phyloP scores from a whole-genome alignment of 148 eudicot genomes.

The Rhododendron henanense region DNA sequence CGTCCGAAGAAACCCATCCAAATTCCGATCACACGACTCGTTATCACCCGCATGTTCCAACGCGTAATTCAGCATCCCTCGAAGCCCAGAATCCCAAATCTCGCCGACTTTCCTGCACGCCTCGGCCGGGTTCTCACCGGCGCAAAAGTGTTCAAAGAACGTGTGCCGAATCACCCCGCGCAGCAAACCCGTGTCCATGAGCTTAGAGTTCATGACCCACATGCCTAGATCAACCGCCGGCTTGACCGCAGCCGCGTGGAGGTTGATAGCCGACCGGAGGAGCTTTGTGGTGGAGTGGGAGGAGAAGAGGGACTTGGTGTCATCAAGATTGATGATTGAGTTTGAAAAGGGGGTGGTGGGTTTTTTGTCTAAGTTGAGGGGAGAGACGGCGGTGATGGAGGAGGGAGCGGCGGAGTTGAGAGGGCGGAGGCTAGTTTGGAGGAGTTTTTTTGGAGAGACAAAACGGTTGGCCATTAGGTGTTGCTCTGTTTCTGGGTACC shows the following conservation, averaged over 20 bases:
- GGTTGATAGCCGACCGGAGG: conserved; percentile 38
- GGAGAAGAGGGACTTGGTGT: conserved; percentile 41
- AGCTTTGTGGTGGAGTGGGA: conserved; percentile 43
- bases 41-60: conserved; percentile 72
- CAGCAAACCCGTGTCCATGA: conserved; percentile 35
- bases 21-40: conserved; percentile 50
- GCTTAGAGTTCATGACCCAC: conserved; percentile 59
- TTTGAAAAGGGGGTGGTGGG: not conserved
- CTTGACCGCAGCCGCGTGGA: conserved; percentile 39
- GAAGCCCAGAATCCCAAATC: conserved; percentile 48
- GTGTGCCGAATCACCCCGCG: conserved; percentile 34
- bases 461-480: conserved; percentile 41
- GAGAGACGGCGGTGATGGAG: not conserved
- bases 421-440: conserved; percentile 27
- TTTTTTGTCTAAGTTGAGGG: conserved; percentile 35
- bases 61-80: conserved; percentile 63
- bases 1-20: conserved; percentile 41
- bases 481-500: not conserved
- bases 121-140: conserved; percentile 49
- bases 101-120: conserved; percentile 38
- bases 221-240: conserved; percentile 61
- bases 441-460: conserved; percentile 26
- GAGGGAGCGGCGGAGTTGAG: conserved; percentile 25
- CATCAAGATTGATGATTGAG: conserved; percentile 34
- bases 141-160: conserved; percentile 78